phyloP scores from a whole-genome alignment of 192 early-diverging fungal species.

The Phycomyces nitens region DNA sequence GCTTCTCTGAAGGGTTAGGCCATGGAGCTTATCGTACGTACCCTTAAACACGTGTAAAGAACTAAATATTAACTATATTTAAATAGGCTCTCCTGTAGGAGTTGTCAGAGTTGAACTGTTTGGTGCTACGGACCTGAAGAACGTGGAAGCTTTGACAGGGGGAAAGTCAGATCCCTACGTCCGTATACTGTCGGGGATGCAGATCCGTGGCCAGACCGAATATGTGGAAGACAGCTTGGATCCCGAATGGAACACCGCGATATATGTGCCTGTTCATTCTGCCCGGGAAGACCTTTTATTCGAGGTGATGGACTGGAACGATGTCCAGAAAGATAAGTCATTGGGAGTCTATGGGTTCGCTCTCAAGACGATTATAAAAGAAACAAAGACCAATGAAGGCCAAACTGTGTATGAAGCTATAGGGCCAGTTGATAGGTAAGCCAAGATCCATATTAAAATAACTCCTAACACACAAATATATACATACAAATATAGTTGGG shows the following conservation, averaged over 20 bases:
- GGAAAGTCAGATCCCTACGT: slow-evolving; percentile 92
- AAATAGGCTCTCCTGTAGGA: slow-evolving; percentile 61
- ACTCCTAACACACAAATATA: too few species aligned
- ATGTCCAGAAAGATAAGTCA: slow-evolving; percentile 74
- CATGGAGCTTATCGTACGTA: slow-evolving; percentile 43
- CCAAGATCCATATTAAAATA: too few species aligned
- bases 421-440: neutral
- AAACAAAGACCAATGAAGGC: slow-evolving; percentile 32
- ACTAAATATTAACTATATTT: slow-evolving; percentile 2
- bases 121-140: slow-evolving; percentile 71
- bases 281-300: slow-evolving; percentile 69
- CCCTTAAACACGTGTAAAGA: neutral
- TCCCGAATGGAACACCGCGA: slow-evolving; percentile 89
- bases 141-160: slow-evolving; percentile 74
- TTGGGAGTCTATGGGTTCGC: slow-evolving; percentile 69
- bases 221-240: slow-evolving; percentile 78
- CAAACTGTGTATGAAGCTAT: slow-evolving; percentile 26
- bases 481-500: neutral
- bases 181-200: slow-evolving; percentile 61
- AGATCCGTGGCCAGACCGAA: slow-evolving; percentile 67
- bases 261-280: slow-evolving; percentile 78
- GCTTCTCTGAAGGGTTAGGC: slow-evolving; percentile 51
- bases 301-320: slow-evolving; percentile 86
- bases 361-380: slow-evolving; percentile 55
- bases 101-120: slow-evolving; percentile 73